Evolutionary conservation across 805 yeast species (phyloP), one percentile per base, ranked within the genome.

Genomic region (Henningerozyma blattae): DNA sequence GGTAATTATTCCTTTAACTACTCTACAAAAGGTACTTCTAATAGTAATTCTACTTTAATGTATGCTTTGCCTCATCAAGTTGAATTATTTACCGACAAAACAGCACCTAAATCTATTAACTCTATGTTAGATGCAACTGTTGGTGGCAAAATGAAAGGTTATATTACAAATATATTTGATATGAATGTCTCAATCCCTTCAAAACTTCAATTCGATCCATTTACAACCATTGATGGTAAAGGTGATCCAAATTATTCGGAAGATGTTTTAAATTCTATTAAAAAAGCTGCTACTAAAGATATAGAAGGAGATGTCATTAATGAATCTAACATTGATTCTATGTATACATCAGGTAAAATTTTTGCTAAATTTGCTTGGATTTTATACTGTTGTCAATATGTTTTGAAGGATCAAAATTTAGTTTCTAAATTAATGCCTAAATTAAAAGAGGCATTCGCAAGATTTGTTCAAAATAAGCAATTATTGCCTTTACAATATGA

Each of bases 301-400:
- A 55, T 57, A 12, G 38, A 45, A 13, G 62, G 57, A 25, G 60
- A 61, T 37, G 69, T 70, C 17, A 56, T 56, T 10, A 66, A 64
- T 1, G 46, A 42, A 56, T 63, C 77, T 0, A 61, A 74, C 37
- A 50, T 72, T 32, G 83, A 83, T 41, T 83, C 95, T 1, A 86
- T 86, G 81, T 89, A 89, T 57, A 75, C 82, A 16, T 70, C 93
- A 3, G 97, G 96, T n/a, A 87, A 87, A 52, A 68, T 75, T 24
- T 61, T 85, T 32, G 95, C 87, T 45, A 87, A 86, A 58, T 89
- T 80, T 57, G 95, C 96, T 0, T 78, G 79, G 64, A 69, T 87
- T 36, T 65, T 84, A 8, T 78, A 78, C 40, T 84, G 77, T 8
- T 73, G 78, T 24, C 75, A 78, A 34, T 74, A 66, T 40, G 65